phyloP scores from a whole-genome alignment of 2,329 filamentous ascomycete genomes.

The Nannizzia gypsea region DNA sequence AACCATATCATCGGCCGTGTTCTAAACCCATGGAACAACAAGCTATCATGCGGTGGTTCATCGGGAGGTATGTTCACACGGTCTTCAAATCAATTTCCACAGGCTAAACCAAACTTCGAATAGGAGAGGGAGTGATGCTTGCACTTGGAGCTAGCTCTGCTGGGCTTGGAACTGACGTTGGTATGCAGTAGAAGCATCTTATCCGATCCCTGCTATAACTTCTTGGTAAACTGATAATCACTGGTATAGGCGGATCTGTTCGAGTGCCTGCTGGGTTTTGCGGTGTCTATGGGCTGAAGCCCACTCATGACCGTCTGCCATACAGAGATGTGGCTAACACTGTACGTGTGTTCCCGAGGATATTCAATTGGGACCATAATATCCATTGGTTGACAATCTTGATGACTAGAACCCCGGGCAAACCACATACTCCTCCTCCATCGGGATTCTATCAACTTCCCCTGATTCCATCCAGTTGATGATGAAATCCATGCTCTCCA shows the following conservation, averaged over 20 bases:
- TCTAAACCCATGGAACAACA: slow-evolving; percentile 45
- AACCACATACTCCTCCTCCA: slow-evolving; percentile 49
- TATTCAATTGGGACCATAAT: neutral
- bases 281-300: slow-evolving; percentile 45
- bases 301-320: slow-evolving; percentile 42
- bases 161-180: slow-evolving; percentile 47
- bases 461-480: slow-evolving; percentile 44
- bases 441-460: slow-evolving; percentile 51
- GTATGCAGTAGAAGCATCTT: neutral
- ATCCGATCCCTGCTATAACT: neutral
- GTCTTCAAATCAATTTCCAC: neutral
- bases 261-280: slow-evolving; percentile 51
- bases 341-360: neutral
- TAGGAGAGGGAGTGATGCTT: slow-evolving; percentile 43
- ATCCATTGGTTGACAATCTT: neutral
- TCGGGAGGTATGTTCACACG: slow-evolving; percentile 35
- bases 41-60: slow-evolving; percentile 45
- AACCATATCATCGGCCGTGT: slow-evolving; percentile 52
- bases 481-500: slow-evolving; percentile 45
- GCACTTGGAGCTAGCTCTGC: slow-evolving; percentile 42
- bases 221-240: neutral
- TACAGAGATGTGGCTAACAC: slow-evolving; percentile 51
- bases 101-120: neutral
- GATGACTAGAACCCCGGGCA: slow-evolving; percentile 38
- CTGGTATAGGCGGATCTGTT: slow-evolving; percentile 40